Evolutionary conservation across 169 alveolate genomes (phyloP).

Genomic region (Plasmodium sp.): DNA sequence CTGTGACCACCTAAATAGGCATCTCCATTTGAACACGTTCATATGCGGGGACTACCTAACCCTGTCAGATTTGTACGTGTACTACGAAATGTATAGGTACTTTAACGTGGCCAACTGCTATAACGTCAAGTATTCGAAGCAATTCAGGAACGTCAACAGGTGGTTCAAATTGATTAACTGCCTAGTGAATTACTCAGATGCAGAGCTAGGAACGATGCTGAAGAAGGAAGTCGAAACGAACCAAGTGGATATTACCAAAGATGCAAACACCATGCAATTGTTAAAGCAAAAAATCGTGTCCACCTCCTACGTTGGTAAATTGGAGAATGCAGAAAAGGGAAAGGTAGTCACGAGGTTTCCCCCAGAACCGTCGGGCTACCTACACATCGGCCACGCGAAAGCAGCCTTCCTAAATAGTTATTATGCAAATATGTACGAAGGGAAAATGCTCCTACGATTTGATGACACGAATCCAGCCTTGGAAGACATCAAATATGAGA

Average conservation of each 20-base stretch:
- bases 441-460: conserved; percentile 95
- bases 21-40: conserved; percentile 52
- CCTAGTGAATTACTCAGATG: not conserved
- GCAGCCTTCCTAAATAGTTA: conserved; percentile 97
- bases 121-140: not conserved
- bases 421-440: conserved; percentile 95
- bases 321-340: conserved; percentile 94
- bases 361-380: conserved; percentile 99
- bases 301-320: conserved; percentile 82
- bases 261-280: not conserved
- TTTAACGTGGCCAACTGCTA: conserved; percentile 1
- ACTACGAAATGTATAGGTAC: conserved; percentile 47
- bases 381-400: conserved; percentile 99
- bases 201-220: not conserved
- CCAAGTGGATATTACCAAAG: not conserved
- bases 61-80: conserved; percentile 54
- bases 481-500: conserved; percentile 97
- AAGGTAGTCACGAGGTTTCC: conserved; percentile 99
- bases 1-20: conserved; percentile 55
- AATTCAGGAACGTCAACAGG: conserved; percentile 27
- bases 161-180: conserved; percentile 47
- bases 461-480: conserved; percentile 99
- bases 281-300: not conserved
- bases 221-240: not conserved
- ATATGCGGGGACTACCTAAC: conserved; percentile 24